phyloP scores from a whole-genome alignment of 108 stramenopile species.

The Parmales sp. region DNA sequence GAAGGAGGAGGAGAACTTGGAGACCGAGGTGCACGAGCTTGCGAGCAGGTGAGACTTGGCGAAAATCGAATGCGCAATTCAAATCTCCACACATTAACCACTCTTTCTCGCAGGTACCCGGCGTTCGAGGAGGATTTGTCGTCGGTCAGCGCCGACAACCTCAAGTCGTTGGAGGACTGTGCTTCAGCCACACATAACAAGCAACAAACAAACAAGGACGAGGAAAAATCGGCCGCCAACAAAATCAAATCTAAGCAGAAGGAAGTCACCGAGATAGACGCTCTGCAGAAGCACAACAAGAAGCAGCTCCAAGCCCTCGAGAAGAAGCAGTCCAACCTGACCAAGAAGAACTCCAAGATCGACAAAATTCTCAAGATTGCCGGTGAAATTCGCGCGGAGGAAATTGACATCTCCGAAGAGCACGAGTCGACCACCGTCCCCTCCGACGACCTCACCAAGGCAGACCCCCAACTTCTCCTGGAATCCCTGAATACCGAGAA shows the following conservation, averaged over 20 bases:
- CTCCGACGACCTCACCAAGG: too few relatives aligned
- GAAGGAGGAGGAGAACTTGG: slow-evolving; percentile 27
- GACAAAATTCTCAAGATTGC: too few relatives aligned
- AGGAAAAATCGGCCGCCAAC: slow-evolving; percentile 22
- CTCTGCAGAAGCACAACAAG: slow-evolving; percentile 21
- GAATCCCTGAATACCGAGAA: too few relatives aligned
- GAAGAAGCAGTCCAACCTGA: slow-evolving; percentile 26
- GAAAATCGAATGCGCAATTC: too few relatives aligned
- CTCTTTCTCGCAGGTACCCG: neutral
- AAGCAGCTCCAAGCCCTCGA: neutral
- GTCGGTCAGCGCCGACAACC: neutral
- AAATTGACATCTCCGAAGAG: neutral
- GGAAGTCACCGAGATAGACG: slow-evolving; percentile 23
- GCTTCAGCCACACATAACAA: slow-evolving; percentile 10
- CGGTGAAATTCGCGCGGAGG: too few relatives aligned
- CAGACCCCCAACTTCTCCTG: too few relatives aligned
- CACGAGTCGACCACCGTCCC: neutral
- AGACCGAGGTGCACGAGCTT: slow-evolving; percentile 14
- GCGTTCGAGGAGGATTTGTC: neutral
- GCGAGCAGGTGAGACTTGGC: too few relatives aligned
- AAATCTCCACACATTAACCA: neutral
- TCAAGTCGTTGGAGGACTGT: slow-evolving; percentile 6
- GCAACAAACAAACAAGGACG: slow-evolving; percentile 6
- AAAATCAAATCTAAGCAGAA: slow-evolving; percentile 13
- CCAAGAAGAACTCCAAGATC: slow-evolving; percentile 22